Conservation (phyloP, 1,284 basidiomycete genomes). For the Trametes sp. region DNA sequence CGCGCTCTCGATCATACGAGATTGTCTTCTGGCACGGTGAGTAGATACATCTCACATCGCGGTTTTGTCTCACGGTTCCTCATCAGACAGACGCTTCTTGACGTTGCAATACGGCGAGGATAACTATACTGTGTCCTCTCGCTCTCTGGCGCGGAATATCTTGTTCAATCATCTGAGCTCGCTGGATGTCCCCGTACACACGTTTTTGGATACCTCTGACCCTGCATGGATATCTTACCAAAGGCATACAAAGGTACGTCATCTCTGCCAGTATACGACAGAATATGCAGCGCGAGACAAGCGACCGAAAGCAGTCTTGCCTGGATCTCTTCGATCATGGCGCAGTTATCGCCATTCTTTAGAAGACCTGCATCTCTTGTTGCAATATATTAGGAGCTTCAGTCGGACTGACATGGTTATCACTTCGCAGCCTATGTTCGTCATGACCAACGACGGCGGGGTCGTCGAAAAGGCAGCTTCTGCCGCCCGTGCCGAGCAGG, state of each 20-base stretch:
- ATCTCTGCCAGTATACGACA: neutral
- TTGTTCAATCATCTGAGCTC: slow-evolving; percentile 57
- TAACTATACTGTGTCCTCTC: slow-evolving; percentile 50
- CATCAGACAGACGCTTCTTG: slow-evolving; percentile 49
- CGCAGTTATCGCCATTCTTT: too few relatives aligned
- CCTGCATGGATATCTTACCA: slow-evolving; percentile 57
- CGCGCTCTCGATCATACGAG: slow-evolving; percentile 63
- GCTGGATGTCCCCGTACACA: slow-evolving; percentile 50
- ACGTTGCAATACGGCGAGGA: slow-evolving; percentile 49
- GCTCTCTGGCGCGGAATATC: slow-evolving; percentile 58
- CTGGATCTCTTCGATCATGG: too few relatives aligned
- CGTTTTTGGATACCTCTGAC: slow-evolving; percentile 55
- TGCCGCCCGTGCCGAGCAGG: slow-evolving; percentile 38
- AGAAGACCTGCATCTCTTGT: too few relatives aligned
- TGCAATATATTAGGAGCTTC: too few relatives aligned
- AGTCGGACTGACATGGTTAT: slow-evolving; percentile 13
- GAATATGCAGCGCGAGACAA: too few relatives aligned
- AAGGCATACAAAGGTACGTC: slow-evolving; percentile 48
- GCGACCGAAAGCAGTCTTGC: too few relatives aligned
- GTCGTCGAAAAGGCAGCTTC: slow-evolving; percentile 28
- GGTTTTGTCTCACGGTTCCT: neutral
- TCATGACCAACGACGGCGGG: slow-evolving; percentile 64
- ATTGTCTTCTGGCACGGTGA: slow-evolving; percentile 69
- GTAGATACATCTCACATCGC: neutral
- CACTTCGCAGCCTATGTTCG: slow-evolving; percentile 66